phyloP scores from a whole-genome alignment of 306 rosid genomes.

The Vicia sativa region DNA sequence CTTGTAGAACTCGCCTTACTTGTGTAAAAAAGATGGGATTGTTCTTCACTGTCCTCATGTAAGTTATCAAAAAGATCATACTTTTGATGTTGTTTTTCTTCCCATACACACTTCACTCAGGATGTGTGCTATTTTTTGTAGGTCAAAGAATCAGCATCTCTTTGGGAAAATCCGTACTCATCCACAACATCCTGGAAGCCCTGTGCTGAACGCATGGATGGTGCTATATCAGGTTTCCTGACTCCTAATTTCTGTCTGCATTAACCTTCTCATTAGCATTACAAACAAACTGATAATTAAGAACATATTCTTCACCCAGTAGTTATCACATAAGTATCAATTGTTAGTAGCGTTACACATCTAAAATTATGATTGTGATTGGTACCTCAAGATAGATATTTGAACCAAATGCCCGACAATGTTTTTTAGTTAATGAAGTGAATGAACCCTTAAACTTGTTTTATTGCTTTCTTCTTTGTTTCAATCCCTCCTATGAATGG shows the following conservation, averaged over 20 bases:
- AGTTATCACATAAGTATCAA: conserved; percentile 10
- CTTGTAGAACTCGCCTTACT: conserved; percentile 84
- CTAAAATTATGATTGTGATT: conserved; percentile 1
- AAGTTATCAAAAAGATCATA: conserved; percentile 44
- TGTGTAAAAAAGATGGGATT: conserved; percentile 91
- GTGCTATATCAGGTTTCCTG: conserved; percentile 70
- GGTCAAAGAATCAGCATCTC: conserved; percentile 93
- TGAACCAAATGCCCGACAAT: not conserved
- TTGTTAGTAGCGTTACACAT: not conserved
- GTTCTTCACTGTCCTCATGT: conserved; percentile 94
- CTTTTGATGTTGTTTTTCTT: conserved; percentile 20
- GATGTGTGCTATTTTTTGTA: conserved; percentile 30
- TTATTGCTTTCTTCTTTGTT: not conserved
- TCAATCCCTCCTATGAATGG: not conserved
- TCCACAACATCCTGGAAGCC: conserved; percentile 98
- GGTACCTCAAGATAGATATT: conserved; percentile 15
- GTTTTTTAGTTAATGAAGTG: conserved; percentile 1
- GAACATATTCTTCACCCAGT: conserved; percentile 8
- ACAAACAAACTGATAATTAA: conserved; percentile 4
- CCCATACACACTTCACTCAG: not conserved
- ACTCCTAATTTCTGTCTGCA: conserved; percentile 10
- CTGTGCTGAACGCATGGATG: conserved; percentile 91
- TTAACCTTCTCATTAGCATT: conserved; percentile 10
- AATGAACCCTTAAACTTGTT: not conserved
- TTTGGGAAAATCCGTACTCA: conserved; percentile 96